These are phyloP conservation scores for Meira miltonrushii DNA, from an alignment of 1,284 basidiomycete genomes.

Conservation along the genomic window DNA sequence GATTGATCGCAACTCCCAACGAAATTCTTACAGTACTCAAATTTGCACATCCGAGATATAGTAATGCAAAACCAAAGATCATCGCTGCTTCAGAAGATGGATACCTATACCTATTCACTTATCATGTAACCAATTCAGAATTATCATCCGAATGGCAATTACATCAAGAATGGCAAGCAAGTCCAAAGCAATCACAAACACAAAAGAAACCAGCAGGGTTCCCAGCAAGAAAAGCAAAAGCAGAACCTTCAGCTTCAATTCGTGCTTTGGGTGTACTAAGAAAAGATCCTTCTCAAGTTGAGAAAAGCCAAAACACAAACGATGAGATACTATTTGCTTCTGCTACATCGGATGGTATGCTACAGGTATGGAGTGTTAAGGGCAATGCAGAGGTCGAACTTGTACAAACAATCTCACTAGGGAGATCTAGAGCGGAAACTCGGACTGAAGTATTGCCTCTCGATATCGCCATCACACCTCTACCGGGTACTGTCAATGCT, in stretches of 20 bases:
- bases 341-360: conserved; percentile 34
- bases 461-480: conserved; percentile 31
- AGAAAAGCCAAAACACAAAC: background rate
- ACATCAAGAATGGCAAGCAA: background rate
- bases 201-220: background rate
- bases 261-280: conserved; percentile 35
- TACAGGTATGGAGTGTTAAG: conserved; percentile 31
- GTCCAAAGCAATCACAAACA: background rate
- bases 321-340: conserved; percentile 25
- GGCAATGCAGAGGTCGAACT: conserved; percentile 7
- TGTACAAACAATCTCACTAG: conserved; percentile 23
- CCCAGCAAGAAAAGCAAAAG: background rate
- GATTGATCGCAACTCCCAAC: conserved; percentile 23
- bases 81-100: conserved; percentile 6
- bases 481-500: background rate
- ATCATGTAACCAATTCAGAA: too few species aligned
- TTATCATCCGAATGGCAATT: background rate
- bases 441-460: conserved; percentile 38
- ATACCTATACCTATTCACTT: background rate
- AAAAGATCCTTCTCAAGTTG: conserved; percentile 4
- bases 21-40: conserved; percentile 33
- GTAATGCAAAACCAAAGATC: background rate
- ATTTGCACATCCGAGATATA: conserved; percentile 22
- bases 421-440: conserved; percentile 6
- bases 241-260: conserved; percentile 3